Conservation (phyloP, 257 asterid species). For the Scutellaria minor region DNA sequence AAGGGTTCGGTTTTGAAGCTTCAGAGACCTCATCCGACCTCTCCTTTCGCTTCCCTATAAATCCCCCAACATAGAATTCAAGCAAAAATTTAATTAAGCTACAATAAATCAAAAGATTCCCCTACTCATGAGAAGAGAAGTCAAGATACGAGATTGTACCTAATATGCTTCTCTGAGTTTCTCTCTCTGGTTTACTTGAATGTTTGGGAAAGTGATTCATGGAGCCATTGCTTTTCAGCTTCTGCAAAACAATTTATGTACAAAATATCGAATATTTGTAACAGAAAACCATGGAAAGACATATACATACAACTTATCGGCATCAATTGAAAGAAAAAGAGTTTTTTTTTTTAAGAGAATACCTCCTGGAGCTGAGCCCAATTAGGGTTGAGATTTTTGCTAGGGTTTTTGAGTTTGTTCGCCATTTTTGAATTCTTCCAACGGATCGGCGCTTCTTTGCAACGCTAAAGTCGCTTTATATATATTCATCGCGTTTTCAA, state of each 20-base stretch:
- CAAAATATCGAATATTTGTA: background rate
- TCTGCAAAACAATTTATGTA: constrained; percentile 51
- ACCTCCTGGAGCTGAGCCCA: constrained; percentile 92
- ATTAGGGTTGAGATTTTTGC: constrained; percentile 74
- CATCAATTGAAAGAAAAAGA: background rate
- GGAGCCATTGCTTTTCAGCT: constrained; percentile 61
- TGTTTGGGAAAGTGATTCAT: constrained; percentile 45
- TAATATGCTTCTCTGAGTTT: constrained; percentile 41
- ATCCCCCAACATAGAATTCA: constrained; percentile 18
- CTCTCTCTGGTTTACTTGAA: constrained; percentile 43
- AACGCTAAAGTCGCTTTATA: constrained; percentile 28
- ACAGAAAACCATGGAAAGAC: constrained; percentile 21
- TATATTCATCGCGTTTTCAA: too few relatives aligned
- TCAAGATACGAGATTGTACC: constrained; percentile 39
- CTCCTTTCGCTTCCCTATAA: constrained; percentile 78
- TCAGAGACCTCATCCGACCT: constrained; percentile 62
- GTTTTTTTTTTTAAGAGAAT: background rate
- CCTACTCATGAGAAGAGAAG: background rate
- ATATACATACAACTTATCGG: background rate
- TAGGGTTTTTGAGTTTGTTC: constrained; percentile 59
- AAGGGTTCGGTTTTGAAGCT: constrained; percentile 56
- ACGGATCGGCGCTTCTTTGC: constrained; percentile 28
- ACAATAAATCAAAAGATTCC: background rate
- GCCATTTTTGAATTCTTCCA: constrained; percentile 41
- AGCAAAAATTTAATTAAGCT: background rate